Evolutionary conservation across 78 protist species (phyloP), one percentile per base, ranked within the genome.

Genomic region (Protostelium mycophagum): DNA sequence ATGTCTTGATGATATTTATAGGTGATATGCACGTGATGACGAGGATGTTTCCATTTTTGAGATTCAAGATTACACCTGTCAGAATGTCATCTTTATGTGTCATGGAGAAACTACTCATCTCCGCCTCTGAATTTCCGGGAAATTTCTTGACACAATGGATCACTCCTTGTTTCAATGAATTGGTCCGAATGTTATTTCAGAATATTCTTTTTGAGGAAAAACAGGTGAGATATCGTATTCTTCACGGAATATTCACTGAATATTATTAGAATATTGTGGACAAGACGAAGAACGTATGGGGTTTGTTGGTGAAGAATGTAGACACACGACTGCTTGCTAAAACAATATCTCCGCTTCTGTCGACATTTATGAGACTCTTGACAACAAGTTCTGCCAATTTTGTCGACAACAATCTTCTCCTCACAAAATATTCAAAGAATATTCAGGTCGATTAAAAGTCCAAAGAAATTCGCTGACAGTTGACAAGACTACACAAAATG

Each of bases 31-130:
- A 37, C 89, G 34, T 29, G 38, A 73, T 34, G 38, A 91, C 94
- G 5, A 37, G 94, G 38, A 34, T 92, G 35, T 88, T 90, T 83
- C 94, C 94, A 84, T 92, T 92, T 28, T 92, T 92, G 28, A 83
- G 94, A 84, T 91, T 88, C 37, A 83, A 34, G 37, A 35, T 92
- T 1, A 88, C 89, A 83, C 38, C 88, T 1, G 94, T 92, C 1
- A 35, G 94, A 51, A 38, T 85, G 83, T 89, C 91, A 1, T 51
- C 94, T n/a, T n/a, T n/a, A n/a, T n/a, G n/a, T n/a, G n/a, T n/a
- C n/a, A n/a, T n/a, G n/a, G n/a, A n/a, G n/a, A n/a, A n/a, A n/a
- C n/a, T n/a, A n/a, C n/a, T n/a, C n/a, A n/a, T n/a, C n/a, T n/a
- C n/a, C n/a, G n/a, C n/a, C n/a, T n/a, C n/a, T n/a, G n/a, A n/a